Percentiles rank a stretch among this genome's conserved stretches.
These are phyloP conservation scores for Coniophora puteana DNA, from an alignment of 1,284 basidiomycete species.

Conservation along the genomic window DNA sequence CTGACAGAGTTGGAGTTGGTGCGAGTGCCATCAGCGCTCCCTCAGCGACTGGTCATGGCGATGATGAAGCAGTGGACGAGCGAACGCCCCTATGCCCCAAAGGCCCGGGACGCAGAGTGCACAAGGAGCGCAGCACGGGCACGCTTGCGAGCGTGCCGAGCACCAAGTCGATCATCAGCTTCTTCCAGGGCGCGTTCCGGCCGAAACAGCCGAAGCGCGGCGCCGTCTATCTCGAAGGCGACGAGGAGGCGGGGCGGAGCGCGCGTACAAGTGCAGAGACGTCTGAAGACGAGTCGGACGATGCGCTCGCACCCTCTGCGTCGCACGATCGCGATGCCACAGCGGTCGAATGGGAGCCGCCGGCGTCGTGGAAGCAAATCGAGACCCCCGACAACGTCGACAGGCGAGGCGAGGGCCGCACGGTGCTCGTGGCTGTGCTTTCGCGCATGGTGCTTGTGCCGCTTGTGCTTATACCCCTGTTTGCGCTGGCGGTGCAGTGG, in stretches of 20 bases:
- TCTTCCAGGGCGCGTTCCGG: too few species aligned
- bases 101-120: too few species aligned
- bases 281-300: slow-evolving; percentile 8
- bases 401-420: slow-evolving; percentile 75
- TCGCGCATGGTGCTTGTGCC: slow-evolving; percentile 88
- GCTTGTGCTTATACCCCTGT: slow-evolving; percentile 68
- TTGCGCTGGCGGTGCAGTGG: slow-evolving; percentile 55
- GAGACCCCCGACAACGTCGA: too few species aligned
- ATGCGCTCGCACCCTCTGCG: too few species aligned
- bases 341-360: too few species aligned
- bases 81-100: too few species aligned
- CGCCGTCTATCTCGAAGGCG: too few species aligned
- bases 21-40: slow-evolving; percentile 38
- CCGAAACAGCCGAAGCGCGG: too few species aligned
- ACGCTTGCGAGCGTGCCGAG: background rate
- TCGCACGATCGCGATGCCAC: too few species aligned
- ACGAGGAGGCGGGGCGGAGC: slow-evolving; percentile 16
- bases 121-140: background rate
- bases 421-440: slow-evolving; percentile 75
- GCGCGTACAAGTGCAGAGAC: too few species aligned
- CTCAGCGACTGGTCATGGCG: slow-evolving; percentile 40
- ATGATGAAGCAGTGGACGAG: slow-evolving; percentile 22
- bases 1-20: slow-evolving; percentile 15
- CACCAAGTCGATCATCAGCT: background rate
- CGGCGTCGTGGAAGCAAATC: too few species aligned